Evolutionary conservation across 2,329 filamentous ascomycete genomes (phyloP), one percentile per base, ranked within the genome.

Genomic region (Xylariomycetidae sp.): DNA sequence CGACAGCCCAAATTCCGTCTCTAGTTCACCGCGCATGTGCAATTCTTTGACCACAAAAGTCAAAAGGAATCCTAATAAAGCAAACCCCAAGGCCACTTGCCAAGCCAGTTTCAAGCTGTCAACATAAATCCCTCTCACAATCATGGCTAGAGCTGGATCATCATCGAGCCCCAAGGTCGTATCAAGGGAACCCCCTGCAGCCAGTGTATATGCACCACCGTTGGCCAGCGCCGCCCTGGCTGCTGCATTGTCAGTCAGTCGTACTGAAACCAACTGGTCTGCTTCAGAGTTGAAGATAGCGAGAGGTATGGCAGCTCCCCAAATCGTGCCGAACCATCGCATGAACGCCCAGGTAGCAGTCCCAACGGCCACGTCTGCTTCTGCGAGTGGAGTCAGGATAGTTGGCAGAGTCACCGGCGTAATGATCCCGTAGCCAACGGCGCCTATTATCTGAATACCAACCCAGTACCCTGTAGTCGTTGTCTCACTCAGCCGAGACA

Each of bases 301-400:
- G 1, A 50, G 50, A 2, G 54, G 56, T 7, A 67, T 51, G 0
- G 57, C 51, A 2, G 65, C 54, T n/a, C 63, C 63, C 22, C 64
- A 51, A 12, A 60, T 54, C 15, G 53, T 46, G 1, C 64, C 64
- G n/a, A 66, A 54, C 17, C 48, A 53, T 7, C 63, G 49, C 35
- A 60, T 48, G 41, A 66, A 67, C 3, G 44, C 42, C 41, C 52
- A 58, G 39, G 61, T 58, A n/a, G 48, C 51, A 3, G 50, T 50
- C 1, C 55, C 51, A 6, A 48, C 40, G 4, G 48, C 43, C 0
- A 45, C 38, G 22, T 62, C 54, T 3, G 31, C 29, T n/a, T 56
- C 51, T 2, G 36, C 13, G 4, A 53, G 30, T 0, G 44, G 17
- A 5, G 55, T 61, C 41, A 59, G 56, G 14, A 58, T 53, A 1